Evolutionary conservation across 139 green algal genomes (phyloP).

Genomic region (Yamagishiella unicocca): DNA sequence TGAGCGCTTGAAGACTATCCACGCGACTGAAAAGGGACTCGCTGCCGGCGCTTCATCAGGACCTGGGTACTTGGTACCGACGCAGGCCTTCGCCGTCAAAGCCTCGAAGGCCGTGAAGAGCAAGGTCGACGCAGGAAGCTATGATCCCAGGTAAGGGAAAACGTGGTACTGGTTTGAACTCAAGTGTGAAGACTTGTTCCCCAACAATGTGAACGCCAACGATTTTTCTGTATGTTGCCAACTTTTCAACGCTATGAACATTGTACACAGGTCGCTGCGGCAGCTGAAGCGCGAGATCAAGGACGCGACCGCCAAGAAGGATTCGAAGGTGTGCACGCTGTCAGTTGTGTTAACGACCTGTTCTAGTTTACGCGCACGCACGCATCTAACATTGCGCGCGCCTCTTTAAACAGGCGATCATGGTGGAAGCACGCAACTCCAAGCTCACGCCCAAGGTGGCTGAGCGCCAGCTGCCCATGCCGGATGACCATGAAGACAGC

Average conservation of each 20-base stretch:
- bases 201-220: too few species aligned
- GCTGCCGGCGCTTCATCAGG: background rate
- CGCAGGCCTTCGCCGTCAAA: constrained; percentile 5
- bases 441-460: constrained; percentile 48
- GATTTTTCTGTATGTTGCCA: too few species aligned
- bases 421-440: background rate
- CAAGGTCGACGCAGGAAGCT: constrained; percentile 5
- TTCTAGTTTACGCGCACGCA: background rate
- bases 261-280: constrained; percentile 17
- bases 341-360: background rate
- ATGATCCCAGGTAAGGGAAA: constrained; percentile 3
- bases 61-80: constrained; percentile 13
- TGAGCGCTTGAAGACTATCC: constrained; percentile 39
- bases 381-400: background rate
- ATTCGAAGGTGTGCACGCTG: constrained; percentile 22
- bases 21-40: background rate
- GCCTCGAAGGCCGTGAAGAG: background rate
- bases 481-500: constrained; percentile 7
- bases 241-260: too few species aligned
- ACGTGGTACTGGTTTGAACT: background rate
- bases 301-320: constrained; percentile 27
- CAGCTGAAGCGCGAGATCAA: constrained; percentile 29
- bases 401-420: background rate
- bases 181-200: too few species aligned
- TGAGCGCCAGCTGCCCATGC: constrained; percentile 21